Percentiles rank a stretch among this genome's conserved stretches.
phyloP scores from a whole-genome alignment of 352 stramenopile species.

The Halophytophthora batemanensis region DNA sequence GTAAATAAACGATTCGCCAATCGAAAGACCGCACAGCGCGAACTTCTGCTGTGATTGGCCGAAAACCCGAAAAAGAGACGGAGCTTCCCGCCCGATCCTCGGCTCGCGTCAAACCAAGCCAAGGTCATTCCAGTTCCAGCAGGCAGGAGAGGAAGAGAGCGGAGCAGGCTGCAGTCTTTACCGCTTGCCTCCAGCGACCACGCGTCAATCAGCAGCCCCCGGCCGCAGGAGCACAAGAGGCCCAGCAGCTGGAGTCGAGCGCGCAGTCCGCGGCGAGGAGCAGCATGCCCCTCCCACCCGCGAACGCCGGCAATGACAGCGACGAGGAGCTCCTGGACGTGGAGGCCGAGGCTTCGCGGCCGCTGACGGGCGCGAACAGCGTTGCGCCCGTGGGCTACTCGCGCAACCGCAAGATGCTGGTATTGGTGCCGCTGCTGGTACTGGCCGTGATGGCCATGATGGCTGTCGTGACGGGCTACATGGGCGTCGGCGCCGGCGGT shows the following conservation, averaged over 20 bases:
- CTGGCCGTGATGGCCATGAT: not conserved
- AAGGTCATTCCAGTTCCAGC: too few species aligned
- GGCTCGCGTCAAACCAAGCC: too few species aligned
- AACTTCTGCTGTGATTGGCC: too few species aligned
- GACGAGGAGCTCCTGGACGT: not conserved
- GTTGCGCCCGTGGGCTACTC: not conserved
- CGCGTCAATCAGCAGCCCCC: too few species aligned
- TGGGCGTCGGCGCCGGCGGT: not conserved
- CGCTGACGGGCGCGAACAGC: not conserved
- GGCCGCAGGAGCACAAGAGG: too few species aligned
- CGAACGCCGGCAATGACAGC: not conserved
- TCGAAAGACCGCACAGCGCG: too few species aligned
- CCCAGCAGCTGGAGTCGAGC: not conserved
- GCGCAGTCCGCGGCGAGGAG: not conserved
- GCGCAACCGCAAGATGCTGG: not conserved
- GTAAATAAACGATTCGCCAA: too few species aligned
- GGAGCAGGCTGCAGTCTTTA: too few species aligned
- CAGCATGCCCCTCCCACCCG: not conserved
- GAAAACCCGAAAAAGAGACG: too few species aligned
- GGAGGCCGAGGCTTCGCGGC: not conserved
- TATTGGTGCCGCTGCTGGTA: not conserved
- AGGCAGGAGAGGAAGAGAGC: too few species aligned
- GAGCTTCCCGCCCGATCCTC: too few species aligned
- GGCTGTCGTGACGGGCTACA: not conserved
- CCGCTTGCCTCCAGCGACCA: too few species aligned